Evolutionary conservation across 176 grass and related monocot genomes (phyloP), one percentile per base, ranked within the genome.

Genomic region (Phragmites australis): DNA sequence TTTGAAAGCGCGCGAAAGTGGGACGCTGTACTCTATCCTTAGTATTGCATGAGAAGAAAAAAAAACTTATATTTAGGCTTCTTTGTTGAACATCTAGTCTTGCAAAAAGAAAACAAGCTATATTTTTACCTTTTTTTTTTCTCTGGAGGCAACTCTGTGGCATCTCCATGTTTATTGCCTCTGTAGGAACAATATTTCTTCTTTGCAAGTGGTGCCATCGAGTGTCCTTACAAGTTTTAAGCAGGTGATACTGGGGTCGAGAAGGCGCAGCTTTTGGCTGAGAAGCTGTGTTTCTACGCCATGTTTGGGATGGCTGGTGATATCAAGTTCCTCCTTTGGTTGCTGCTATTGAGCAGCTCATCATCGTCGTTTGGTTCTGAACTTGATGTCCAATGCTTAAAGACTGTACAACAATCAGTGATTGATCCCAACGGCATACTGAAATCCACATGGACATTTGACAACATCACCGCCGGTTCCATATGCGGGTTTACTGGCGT

Each of bases 401-500:
- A 31, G 61, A 47, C 1, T 26, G 25, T 91, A 7, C 21, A 42
- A 2, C 6, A 26, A 55, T 87, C 83, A 9, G 31, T 94, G 49
- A 32, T 25, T 10, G 89, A 89, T 59, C 57, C 86, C 7, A n/a
- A 63, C 0, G 26, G 26, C 10, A 58, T 70, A 69, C 40, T 91
- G 4, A 41, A 6, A 29, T 72, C 54, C 6, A 71, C 92, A 13
- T 91, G 89, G 80, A 58, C 2, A 13, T 89, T 94, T 15, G 19
- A 21, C 21, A 60, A 87, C 46, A 4, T 0, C 3, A 11, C 23
- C 11, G 2, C 4, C 13, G 65, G 57, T 17, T 87, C 1, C 52
- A 74, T 91, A 69, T 94, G 92, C 79, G 0, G 6, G 26, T 89
- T 87, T 32, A 46, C 2, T 0, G 92, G 92, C 9, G 82, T 89